Evolutionary conservation across 371 early-diverging fungal genomes (phyloP).

Genomic region (Mucor plumbeus): DNA sequence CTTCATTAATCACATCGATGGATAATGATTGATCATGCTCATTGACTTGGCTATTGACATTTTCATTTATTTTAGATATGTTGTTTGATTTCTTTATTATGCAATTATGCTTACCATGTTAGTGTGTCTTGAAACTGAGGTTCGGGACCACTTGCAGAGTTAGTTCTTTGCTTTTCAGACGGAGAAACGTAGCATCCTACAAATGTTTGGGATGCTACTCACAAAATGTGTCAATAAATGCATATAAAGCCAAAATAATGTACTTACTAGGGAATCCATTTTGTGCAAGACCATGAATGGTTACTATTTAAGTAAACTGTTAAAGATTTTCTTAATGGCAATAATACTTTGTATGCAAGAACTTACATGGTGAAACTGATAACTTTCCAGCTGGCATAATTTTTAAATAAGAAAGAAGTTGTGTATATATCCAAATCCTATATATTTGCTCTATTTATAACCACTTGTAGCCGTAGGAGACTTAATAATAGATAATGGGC

Average conservation of each 20-base stretch:
- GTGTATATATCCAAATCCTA: neutral
- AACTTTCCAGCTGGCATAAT: conserved; percentile 28
- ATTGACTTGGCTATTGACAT: conserved; percentile 27
- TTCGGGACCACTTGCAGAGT: conserved; percentile 38
- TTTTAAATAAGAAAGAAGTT: conserved; percentile 3
- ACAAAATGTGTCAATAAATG: neutral
- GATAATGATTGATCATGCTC: conserved; percentile 23
- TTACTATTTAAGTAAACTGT: conserved; percentile 2
- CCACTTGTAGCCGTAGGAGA: neutral
- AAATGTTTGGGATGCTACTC: conserved; percentile 36
- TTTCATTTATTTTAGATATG: neutral
- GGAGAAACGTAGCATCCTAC: conserved; percentile 45
- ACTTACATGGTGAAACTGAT: conserved; percentile 27
- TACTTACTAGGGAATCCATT: conserved; percentile 27
- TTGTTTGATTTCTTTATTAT: neutral
- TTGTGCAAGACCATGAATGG: conserved; percentile 26
- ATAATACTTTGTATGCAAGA: neutral
- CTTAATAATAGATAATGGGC: neutral
- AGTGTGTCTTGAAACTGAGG: conserved; percentile 45
- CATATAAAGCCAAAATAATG: no score
- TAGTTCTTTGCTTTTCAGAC: conserved; percentile 49
- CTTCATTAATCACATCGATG: conserved; percentile 47
- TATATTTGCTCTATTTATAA: neutral
- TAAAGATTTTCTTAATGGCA: no score
- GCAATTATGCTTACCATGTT: conserved; percentile 26